These are phyloP conservation scores for Eucalyptus brandiana DNA, from an alignment of 345 rosid genomes.

Conservation along the genomic window DNA sequence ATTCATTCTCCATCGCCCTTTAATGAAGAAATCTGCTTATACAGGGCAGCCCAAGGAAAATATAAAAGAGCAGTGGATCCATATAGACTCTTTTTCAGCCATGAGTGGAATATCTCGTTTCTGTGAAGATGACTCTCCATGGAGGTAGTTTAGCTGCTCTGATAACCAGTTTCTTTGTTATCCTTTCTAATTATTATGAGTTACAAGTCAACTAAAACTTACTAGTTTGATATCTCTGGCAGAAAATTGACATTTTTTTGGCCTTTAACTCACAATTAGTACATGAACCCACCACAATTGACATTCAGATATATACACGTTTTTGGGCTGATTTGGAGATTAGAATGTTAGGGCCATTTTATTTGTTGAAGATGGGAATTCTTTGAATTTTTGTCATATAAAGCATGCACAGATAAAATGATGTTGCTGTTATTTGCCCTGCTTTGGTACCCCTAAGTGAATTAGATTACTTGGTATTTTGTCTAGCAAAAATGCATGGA, in stretches of 20 bases:
- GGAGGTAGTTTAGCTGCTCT: slow-evolving; percentile 45
- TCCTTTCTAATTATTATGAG: neutral
- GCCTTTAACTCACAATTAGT: neutral
- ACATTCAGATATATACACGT: neutral
- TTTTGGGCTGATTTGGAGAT: neutral
- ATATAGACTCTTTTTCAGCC: slow-evolving; percentile 85
- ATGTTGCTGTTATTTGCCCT: neutral
- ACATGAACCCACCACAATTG: neutral
- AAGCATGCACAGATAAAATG: neutral
- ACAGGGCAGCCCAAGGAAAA: slow-evolving; percentile 32
- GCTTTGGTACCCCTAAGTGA: neutral
- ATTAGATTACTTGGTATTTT: neutral
- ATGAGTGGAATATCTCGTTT: slow-evolving; percentile 97
- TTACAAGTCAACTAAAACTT: neutral
- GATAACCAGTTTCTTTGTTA: neutral
- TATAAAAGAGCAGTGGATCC: slow-evolving; percentile 53
- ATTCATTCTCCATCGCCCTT: neutral
- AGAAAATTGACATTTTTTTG: neutral
- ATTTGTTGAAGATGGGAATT: neutral
- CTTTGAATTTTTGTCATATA: neutral
- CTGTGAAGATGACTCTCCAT: slow-evolving; percentile 64
- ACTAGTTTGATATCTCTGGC: neutral
- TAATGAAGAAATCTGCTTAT: neutral
- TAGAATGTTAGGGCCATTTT: neutral
- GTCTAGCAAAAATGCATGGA: neutral